Base-by-base conservation (phyloP, 116 monocot species). In the Posidonia oceanica region DNA sequence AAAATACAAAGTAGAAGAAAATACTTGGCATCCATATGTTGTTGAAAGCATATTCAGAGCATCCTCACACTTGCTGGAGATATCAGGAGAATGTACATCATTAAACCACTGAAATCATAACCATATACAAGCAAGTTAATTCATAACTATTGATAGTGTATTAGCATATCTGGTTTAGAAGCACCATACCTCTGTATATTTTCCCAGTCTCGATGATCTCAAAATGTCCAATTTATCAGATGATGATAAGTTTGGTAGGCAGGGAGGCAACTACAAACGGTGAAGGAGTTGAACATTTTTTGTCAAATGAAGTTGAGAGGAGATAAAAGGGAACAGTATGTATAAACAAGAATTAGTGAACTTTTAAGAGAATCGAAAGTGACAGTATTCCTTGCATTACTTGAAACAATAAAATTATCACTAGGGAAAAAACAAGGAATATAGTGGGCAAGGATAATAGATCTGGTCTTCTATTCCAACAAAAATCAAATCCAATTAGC, bases 21-120 rank as follows among this genome's bases (percentile, higher is more conserved):
- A 69, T 79, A 98, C 98, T 76, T 87, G 67, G 73, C 98, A 89
- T 66, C 93, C 98, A 83, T 80, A 84, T 11, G 72, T 71, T 64
- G 74, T 72, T 37, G 83, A 86, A 74, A 98, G 87, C 56, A 75
- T 78, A 75, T 82, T 83, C 75, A 98, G 81, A 74, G 74, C 78
- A 71, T 86, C 80, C 54, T 85, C 86, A 61, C 93, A 98, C 62
- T 83, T 93, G 21, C 42, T 79, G 36, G 90, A 98, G 68, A 98
- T 87, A 5, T 93, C 98, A 74, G 73, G 53, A 59, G 64, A 79
- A n/a, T 67, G 69, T 36, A 93, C 98, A 88, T 98, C 98, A 87
- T 82, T 84, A 80, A 98, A 92, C 98, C 98, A 98, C 98, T 98
- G 75, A 29, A 73, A 55, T 6, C 39, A 68, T 62, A 39, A 59